Evolutionary conservation across 208 protist species (phyloP), one percentile per base, ranked within the genome.

Genomic region (Leishmania tropica): DNA sequence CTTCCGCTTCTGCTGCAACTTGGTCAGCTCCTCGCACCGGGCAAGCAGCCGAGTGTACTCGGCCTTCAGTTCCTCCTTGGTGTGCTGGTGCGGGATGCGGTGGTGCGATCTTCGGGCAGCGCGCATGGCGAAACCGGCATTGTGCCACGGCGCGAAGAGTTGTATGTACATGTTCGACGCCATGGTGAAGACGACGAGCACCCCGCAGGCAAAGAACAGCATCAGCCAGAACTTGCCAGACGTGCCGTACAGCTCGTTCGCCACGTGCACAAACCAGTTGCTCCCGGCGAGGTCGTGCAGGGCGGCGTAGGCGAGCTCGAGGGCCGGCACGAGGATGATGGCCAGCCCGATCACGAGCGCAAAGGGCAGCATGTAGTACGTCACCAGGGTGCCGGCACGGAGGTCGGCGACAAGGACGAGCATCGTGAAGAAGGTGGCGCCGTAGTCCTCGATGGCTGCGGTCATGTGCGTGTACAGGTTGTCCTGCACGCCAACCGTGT

Each of bases 391-490:
- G 1, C 65, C 85, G 2, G 81, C 91, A 8, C 91, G 93, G 24
- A 96, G 81, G 81, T 96, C 90, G 28, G 85, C 68, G 47, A 96
- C 79, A 45, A 95, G 70, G 35, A 93, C 83, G 76, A 96, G 76
- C 85, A 94, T 89, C 11, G 91, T 93, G 83, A 94, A 96, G 80
- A 92, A 94, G 24, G 87, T 83, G 47, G 80, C 73, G 72, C 93
- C 91, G 78, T 95, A 94, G 64, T 94, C 93, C 81, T 95, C 90
- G 28, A 96, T 62, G 42, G 87, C 80, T 51, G 83, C 83, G 11
- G 76, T 85, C 74, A 77, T 79, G 58, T 81, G 51, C 54, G 84
- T 75, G 78, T 94, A 94, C 5, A 96, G 65, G 75, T 88, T 87
- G 72, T 96, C 91, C 13, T 83, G 75, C 58, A 78, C 42, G 7